A percentile compares a stretch with the other conserved stretches of the same genome.
phyloP scores from a whole-genome alignment of 225 moss, liverwort and hornwort genomes.

The Ulota crispa region DNA sequence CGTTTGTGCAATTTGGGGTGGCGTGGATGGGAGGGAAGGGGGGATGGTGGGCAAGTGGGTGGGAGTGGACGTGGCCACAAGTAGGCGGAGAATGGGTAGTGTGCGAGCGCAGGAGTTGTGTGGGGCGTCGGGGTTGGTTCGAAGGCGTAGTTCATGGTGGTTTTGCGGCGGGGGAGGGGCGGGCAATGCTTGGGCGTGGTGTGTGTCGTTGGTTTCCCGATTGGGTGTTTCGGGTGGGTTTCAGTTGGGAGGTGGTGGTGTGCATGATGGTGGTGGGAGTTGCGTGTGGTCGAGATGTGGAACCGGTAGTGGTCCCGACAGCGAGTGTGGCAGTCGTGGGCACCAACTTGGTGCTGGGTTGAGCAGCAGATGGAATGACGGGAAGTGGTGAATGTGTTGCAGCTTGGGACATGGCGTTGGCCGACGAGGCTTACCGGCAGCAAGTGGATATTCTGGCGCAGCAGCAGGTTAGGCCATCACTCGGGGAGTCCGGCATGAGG shows the following conservation, averaged over 20 bases:
- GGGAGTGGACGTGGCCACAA: neutral
- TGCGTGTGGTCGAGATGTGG: neutral
- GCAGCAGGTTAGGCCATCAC: conserved; percentile 66
- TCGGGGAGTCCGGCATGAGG: neutral
- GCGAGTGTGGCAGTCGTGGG: neutral
- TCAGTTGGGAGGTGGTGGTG: neutral
- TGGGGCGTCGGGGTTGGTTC: neutral
- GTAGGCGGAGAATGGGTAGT: neutral
- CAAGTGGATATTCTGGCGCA: conserved; percentile 96
- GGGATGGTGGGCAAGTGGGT: neutral
- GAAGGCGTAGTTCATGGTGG: neutral
- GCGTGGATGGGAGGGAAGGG: neutral
- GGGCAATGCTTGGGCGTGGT: neutral
- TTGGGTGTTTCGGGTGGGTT: neutral
- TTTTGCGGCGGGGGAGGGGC: neutral
- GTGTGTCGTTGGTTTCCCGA: accelerated
- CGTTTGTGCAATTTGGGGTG: neutral
- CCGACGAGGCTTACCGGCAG: conserved; percentile 98
- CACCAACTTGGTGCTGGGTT: neutral
- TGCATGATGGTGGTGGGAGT: neutral
- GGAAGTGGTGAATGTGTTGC: conserved; percentile 29
- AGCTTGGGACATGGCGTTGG: conserved; percentile 97
- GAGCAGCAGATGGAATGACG: neutral
- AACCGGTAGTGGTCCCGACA: neutral
- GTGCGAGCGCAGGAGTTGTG: neutral